These are phyloP conservation scores for Saccharomyces hybrid DNA, from an alignment of 1,139 yeast species.

Conservation along the genomic window DNA sequence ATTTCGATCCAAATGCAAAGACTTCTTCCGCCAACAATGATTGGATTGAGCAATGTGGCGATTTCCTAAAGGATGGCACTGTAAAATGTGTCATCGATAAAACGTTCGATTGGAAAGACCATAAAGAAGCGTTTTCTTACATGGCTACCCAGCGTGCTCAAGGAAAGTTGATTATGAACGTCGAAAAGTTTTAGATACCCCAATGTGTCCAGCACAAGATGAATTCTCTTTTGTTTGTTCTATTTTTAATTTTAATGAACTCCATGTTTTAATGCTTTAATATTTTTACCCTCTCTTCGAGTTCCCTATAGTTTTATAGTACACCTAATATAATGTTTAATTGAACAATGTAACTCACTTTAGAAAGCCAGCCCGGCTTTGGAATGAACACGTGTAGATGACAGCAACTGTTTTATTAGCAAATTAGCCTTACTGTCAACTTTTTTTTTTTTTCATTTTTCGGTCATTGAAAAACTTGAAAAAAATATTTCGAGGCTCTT, in stretches of 20 bases:
- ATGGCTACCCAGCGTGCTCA: slow-evolving; percentile 46
- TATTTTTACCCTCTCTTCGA: neutral
- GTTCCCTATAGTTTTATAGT: neutral
- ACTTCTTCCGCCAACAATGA: slow-evolving; percentile 21
- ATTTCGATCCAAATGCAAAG: slow-evolving; percentile 30
- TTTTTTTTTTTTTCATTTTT: slow-evolving; percentile 14
- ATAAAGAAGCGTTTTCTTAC: slow-evolving; percentile 43
- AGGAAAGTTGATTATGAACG: slow-evolving; percentile 53
- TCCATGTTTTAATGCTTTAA: neutral
- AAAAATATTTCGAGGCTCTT: neutral
- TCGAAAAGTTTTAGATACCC: slow-evolving; percentile 31
- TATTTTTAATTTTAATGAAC: neutral
- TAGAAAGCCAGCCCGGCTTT: too few species aligned
- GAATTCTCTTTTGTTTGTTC: neutral
- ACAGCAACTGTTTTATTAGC: neutral
- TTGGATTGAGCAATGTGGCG: slow-evolving; percentile 34
- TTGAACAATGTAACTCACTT: neutral
- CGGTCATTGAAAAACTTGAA: neutral
- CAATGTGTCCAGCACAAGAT: neutral
- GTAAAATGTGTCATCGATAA: slow-evolving; percentile 44
- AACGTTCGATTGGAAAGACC: slow-evolving; percentile 45
- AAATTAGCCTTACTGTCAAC: neutral
- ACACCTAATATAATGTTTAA: neutral
- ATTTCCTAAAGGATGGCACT: slow-evolving; percentile 39
- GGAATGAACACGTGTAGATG: neutral